Evolutionary conservation across 345 rosid genomes (phyloP).

Genomic region (Sonneratia caseolaris): DNA sequence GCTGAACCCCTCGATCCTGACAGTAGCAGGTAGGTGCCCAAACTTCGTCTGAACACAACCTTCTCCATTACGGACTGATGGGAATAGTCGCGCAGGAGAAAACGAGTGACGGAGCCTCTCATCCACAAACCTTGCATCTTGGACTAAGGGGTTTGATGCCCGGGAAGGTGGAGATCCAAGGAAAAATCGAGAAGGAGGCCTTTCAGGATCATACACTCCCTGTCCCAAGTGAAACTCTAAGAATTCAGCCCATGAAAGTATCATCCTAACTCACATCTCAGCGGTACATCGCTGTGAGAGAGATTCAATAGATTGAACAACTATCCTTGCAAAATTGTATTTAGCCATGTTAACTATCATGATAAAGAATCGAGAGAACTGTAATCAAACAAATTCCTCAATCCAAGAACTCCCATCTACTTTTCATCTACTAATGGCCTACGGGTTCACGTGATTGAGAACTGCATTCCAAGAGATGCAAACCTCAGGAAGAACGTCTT

Average conservation of each 20-base stretch:
- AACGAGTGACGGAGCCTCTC: conserved; percentile 18
- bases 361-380: too few species aligned
- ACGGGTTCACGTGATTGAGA: too few species aligned
- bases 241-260: not conserved
- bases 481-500: not conserved
- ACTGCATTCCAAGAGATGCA: not conserved
- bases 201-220: not conserved
- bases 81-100: conserved; percentile 21
- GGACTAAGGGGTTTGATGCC: conserved; percentile 55
- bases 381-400: not conserved
- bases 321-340: too few species aligned
- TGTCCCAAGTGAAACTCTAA: not conserved
- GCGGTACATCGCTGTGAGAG: too few species aligned
- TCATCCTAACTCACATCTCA: not conserved
- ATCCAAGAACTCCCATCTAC: not conserved
- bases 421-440: not conserved
- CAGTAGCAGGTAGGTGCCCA: conserved; percentile 42
- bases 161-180: conserved; percentile 68
- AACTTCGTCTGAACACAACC: conserved; percentile 34
- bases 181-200: conserved; percentile 53
- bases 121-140: conserved; percentile 49
- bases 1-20: conserved; percentile 78
- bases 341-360: too few species aligned
- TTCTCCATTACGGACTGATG: conserved; percentile 29
- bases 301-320: too few species aligned